Conservation (phyloP, 2,329 filamentous ascomycete species). For the Aspergillus fructus region DNA sequence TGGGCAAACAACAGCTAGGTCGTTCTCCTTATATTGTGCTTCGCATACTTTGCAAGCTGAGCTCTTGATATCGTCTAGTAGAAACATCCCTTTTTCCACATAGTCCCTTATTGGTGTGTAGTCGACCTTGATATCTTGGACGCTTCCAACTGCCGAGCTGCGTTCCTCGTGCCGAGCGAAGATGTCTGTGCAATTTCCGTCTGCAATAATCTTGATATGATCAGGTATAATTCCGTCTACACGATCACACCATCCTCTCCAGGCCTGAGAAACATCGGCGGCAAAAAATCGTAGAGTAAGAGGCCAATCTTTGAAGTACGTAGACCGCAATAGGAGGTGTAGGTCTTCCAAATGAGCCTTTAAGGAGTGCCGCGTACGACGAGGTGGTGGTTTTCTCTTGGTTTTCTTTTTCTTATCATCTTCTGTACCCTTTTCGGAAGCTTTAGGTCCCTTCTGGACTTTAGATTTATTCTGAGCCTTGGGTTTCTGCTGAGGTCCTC, state of each 20-base stretch:
- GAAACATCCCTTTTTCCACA: slow-evolving; percentile 51
- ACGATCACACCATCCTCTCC: slow-evolving; percentile 60
- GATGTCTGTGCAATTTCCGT: slow-evolving; percentile 36
- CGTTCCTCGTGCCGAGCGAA: slow-evolving; percentile 11
- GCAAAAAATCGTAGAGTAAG: slow-evolving; percentile 77
- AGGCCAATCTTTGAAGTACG: slow-evolving; percentile 81
- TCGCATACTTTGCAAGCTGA: slow-evolving; percentile 53
- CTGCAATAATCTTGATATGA: slow-evolving; percentile 56
- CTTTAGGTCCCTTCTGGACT: neutral
- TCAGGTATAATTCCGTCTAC: slow-evolving; percentile 49
- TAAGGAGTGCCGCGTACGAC: slow-evolving; percentile 59
- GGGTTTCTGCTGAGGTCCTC: slow-evolving; percentile 30
- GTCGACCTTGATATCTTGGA: slow-evolving; percentile 52
- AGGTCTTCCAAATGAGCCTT: slow-evolving; percentile 74
- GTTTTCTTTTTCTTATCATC: neutral
- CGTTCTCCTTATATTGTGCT: slow-evolving; percentile 35
- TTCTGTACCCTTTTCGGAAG: neutral
- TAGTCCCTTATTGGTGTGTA: slow-evolving; percentile 52
- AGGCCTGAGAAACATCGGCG: slow-evolving; percentile 66
- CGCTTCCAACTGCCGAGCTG: slow-evolving; percentile 33
- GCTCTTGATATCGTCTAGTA: slow-evolving; percentile 39
- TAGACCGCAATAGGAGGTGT: slow-evolving; percentile 74
- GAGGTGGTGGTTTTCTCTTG: slow-evolving; percentile 60
- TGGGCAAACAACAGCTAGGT: slow-evolving; percentile 54
- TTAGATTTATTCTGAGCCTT: neutral